Evolutionary conservation across 352 stramenopile genomes (phyloP).

Genomic region (Globisporangium megalacanthum): DNA sequence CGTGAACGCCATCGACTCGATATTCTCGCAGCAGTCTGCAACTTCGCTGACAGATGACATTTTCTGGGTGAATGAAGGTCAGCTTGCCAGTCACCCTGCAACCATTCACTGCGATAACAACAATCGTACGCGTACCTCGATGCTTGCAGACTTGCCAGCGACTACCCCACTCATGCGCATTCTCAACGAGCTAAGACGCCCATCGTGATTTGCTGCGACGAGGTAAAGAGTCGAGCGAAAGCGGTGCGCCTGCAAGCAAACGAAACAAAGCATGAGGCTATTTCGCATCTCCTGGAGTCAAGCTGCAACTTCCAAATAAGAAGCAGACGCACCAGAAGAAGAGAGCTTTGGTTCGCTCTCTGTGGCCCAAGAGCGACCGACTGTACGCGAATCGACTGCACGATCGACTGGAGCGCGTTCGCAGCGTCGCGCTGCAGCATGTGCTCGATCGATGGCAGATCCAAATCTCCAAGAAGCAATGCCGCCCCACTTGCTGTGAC

Average conservation of each 20-base stretch:
- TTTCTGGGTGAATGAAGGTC: neutral
- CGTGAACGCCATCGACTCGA: neutral
- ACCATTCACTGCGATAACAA: neutral
- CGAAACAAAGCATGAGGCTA: neutral
- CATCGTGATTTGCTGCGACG: conserved; percentile 12
- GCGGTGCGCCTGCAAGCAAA: conserved; percentile 6
- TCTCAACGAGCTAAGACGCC: conserved; percentile 7
- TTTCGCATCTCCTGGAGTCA: neutral
- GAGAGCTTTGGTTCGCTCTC: conserved; percentile 11
- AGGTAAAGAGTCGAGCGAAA: conserved; percentile 12
- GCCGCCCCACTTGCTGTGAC: conserved; percentile 18
- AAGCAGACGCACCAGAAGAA: conserved; percentile 17
- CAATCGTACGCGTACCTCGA: conserved; percentile 3
- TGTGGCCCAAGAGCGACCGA: conserved; percentile 12
- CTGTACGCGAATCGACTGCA: conserved; percentile 22
- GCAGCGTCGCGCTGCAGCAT: conserved; percentile 10
- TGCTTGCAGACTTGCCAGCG: neutral
- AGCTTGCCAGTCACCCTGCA: neutral
- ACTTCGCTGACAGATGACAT: neutral
- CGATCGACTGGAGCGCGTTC: conserved; percentile 18
- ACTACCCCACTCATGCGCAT: neutral
- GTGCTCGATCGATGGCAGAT: conserved; percentile 26
- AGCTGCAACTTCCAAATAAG: neutral
- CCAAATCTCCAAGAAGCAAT: conserved; percentile 20
- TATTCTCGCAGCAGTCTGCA: neutral